phyloP scores from a whole-genome alignment of 805 yeast species.

The Saccharomycopsis synnaedendra region DNA sequence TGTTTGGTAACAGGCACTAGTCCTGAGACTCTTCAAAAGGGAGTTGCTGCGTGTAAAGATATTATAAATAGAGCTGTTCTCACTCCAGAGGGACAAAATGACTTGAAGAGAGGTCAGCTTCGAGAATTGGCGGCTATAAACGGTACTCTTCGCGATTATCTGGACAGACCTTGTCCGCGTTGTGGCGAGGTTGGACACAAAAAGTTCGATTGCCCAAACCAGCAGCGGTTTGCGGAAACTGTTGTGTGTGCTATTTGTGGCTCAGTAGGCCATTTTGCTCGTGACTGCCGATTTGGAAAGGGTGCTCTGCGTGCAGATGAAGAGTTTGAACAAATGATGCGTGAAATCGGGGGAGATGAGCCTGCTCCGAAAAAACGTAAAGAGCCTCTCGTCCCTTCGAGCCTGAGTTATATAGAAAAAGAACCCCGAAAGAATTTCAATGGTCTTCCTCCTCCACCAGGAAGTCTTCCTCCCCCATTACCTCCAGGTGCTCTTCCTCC shows the following conservation, averaged over 20 bases:
- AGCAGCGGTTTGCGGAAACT: constrained; percentile 36
- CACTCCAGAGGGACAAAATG: constrained; percentile 91
- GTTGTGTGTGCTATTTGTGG: constrained; percentile 76
- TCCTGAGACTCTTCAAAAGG: constrained; percentile 65
- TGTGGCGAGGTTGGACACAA: constrained; percentile 63
- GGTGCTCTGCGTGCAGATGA: constrained; percentile 25
- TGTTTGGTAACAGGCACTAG: constrained; percentile 78
- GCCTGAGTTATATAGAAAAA: too few species aligned
- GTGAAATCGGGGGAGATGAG: constrained; percentile 29
- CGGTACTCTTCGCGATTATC: constrained; percentile 86
- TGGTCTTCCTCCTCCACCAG: too few species aligned
- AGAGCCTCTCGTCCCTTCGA: too few species aligned
- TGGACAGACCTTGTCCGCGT: constrained; percentile 45
- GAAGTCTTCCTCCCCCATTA: too few species aligned
- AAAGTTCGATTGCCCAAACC: constrained; percentile 51
- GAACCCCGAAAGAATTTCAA: too few species aligned
- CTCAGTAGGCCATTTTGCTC: constrained; percentile 71
- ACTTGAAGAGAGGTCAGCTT: constrained; percentile 79
- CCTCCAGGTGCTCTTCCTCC: too few species aligned
- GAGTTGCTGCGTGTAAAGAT: constrained; percentile 60
- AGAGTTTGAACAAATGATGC: constrained; percentile 41
- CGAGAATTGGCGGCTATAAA: constrained; percentile 87
- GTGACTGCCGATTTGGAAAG: constrained; percentile 57
- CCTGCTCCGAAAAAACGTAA: constrained; percentile 29
- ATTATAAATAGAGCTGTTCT: constrained; percentile 75